Evolutionary conservation across 2,329 filamentous ascomycete species (phyloP).

Genomic region (Colletotrichum karsti): DNA sequence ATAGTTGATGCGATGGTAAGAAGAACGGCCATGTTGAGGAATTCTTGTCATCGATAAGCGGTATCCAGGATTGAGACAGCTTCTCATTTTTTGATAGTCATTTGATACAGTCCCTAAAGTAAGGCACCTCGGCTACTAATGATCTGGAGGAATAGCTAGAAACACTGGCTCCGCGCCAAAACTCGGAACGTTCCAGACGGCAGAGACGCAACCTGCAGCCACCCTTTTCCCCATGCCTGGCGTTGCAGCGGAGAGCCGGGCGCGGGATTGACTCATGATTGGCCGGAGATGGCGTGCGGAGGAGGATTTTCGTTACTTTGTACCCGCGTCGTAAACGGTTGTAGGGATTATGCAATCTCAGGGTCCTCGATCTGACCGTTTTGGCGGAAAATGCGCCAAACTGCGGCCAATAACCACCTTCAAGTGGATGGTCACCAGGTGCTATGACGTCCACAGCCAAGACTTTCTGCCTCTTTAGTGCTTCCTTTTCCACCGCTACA

Average conservation of each 20-base stretch:
- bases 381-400: conserved; percentile 16
- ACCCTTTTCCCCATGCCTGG: not conserved
- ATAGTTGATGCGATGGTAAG: not conserved
- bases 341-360: conserved; percentile 19
- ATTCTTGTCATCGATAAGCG: not conserved
- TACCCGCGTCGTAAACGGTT: not conserved
- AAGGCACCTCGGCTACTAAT: too few species aligned
- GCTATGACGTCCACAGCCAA: conserved; percentile 27
- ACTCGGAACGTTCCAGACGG: not conserved
- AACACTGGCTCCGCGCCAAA: not conserved
- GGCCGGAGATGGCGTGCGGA: not conserved
- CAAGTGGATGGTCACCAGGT: conserved; percentile 16
- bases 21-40: not conserved
- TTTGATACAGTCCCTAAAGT: too few species aligned
- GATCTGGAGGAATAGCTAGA: too few species aligned
- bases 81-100: too few species aligned
- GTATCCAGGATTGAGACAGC: too few species aligned
- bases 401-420: conserved; percentile 13
- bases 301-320: not conserved
- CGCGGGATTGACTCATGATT: not conserved
- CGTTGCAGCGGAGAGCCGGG: not conserved
- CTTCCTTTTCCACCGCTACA: conserved; percentile 11
- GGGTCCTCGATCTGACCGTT: conserved; percentile 26
- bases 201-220: not conserved
- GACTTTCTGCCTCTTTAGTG: not conserved